Evolutionary conservation across 805 yeast genomes (phyloP).

Genomic region (Zygosaccharomyces lentus): DNA sequence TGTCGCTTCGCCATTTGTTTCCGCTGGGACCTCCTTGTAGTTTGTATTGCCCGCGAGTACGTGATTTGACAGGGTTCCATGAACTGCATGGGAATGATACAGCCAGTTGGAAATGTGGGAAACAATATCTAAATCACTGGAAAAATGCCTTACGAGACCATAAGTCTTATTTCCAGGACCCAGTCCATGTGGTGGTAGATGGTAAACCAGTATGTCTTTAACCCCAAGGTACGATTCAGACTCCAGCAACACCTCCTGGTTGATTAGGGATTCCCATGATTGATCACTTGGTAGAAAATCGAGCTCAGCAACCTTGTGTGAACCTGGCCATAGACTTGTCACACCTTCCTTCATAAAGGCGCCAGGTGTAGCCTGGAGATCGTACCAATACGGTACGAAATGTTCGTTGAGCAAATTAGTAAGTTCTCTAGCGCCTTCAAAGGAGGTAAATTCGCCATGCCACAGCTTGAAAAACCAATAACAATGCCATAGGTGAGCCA

Average conservation of each 20-base stretch:
- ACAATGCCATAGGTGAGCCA: slow-evolving; percentile 26
- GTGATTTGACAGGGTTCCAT: slow-evolving; percentile 29
- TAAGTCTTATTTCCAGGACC: slow-evolving; percentile 21
- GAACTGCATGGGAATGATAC: slow-evolving; percentile 27
- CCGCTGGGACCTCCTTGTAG: slow-evolving; percentile 21
- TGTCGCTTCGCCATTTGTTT: not conserved
- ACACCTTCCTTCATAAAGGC: slow-evolving; percentile 24
- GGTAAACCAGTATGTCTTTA: slow-evolving; percentile 31
- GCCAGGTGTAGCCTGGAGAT: slow-evolving; percentile 25
- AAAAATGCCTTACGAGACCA: slow-evolving; percentile 30
- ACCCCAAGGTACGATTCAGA: slow-evolving; percentile 30
- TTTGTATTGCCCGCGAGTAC: slow-evolving; percentile 30
- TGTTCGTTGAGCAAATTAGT: slow-evolving; percentile 32
- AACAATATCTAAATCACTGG: slow-evolving; percentile 21
- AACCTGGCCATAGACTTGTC: slow-evolving; percentile 21
- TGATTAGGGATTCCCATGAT: slow-evolving; percentile 30
- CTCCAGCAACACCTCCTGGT: slow-evolving; percentile 26
- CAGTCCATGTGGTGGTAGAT: slow-evolving; percentile 20
- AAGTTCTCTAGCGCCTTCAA: slow-evolving; percentile 25
- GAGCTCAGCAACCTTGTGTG: slow-evolving; percentile 27
- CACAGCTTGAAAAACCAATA: slow-evolving; percentile 28
- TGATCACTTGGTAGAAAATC: slow-evolving; percentile 8
- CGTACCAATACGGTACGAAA: slow-evolving; percentile 31
- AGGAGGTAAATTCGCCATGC: slow-evolving; percentile 23
- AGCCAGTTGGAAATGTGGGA: slow-evolving; percentile 33